These are phyloP conservation scores for Sphagnum contortum DNA, from an alignment of 225 moss, liverwort and hornwort genomes.

Conservation along the genomic window DNA sequence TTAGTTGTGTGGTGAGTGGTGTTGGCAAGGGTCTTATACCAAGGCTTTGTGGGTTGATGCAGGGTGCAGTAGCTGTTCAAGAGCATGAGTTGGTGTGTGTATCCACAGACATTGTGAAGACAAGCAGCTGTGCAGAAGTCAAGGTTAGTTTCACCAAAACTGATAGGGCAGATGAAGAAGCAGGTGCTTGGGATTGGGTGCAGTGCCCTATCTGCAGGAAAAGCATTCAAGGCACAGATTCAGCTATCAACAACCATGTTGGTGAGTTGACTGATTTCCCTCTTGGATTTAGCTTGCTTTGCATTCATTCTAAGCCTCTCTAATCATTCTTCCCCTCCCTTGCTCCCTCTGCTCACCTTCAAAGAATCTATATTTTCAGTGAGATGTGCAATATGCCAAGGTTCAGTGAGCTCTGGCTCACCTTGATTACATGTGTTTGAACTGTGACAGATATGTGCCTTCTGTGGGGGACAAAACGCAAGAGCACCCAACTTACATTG, in stretches of 20 bases:
- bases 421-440: constrained; percentile 6
- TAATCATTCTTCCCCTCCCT: background rate
- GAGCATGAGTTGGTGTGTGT: background rate
- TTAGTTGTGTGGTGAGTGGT: no score
- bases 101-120: no score
- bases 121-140: no score
- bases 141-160: no score
- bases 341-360: background rate
- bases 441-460: constrained; percentile 32
- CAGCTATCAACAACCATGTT: constrained; percentile 52
- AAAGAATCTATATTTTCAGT: background rate
- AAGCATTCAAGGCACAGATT: constrained; percentile 51
- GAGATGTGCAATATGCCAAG: background rate
- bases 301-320: background rate
- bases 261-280: constrained; percentile 19
- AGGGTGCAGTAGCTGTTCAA: constrained; percentile 10
- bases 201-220: constrained; percentile 68
- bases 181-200: constrained; percentile 42
- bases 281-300: background rate
- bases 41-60: background rate
- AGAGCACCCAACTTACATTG: constrained; percentile 85
- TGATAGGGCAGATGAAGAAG: constrained; percentile 12
- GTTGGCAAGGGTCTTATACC: no score
- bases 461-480: constrained; percentile 35
- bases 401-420: constrained; percentile 14